Conservation (phyloP, 177 flowering plant genomes). For the Vitis hybrid region DNA sequence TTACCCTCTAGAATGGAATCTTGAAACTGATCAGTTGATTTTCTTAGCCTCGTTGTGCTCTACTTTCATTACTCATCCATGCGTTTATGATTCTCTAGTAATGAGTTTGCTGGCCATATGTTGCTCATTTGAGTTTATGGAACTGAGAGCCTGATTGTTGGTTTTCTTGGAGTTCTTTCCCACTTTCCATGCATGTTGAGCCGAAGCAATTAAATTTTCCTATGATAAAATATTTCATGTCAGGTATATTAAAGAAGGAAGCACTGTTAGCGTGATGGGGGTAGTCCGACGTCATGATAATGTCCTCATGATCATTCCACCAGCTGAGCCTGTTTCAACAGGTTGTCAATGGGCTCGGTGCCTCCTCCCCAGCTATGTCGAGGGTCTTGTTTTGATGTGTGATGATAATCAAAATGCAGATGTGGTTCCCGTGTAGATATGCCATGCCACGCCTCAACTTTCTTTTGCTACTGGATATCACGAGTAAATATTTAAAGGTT, state of each 20-base stretch:
- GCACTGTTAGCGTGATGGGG: conserved; percentile 92
- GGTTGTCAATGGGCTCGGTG: conserved; percentile 79
- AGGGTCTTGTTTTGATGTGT: conserved; percentile 78
- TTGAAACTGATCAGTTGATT: background rate
- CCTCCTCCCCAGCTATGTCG: conserved; percentile 74
- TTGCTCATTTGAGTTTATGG: too few species aligned
- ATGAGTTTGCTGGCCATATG: background rate
- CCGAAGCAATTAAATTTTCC: background rate
- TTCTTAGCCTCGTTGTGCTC: background rate
- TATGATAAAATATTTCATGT: background rate
- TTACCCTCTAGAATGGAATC: background rate
- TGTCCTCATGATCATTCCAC: conserved; percentile 83
- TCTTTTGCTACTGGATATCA: conserved; percentile 8
- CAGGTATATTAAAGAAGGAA: conserved; percentile 94
- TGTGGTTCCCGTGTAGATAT: conserved; percentile 77
- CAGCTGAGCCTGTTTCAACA: conserved; percentile 70
- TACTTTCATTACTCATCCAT: too few species aligned
- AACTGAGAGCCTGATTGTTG: too few species aligned
- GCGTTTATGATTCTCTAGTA: background rate
- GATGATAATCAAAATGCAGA: conserved; percentile 75
- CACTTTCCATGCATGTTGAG: background rate
- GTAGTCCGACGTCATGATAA: conserved; percentile 82
- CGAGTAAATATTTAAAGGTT: conserved; percentile 18
- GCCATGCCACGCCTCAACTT: background rate
- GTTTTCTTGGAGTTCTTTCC: background rate